Base-by-base conservation (phyloP, 306 rosid genomes). In the Prunus davidiana region DNA sequence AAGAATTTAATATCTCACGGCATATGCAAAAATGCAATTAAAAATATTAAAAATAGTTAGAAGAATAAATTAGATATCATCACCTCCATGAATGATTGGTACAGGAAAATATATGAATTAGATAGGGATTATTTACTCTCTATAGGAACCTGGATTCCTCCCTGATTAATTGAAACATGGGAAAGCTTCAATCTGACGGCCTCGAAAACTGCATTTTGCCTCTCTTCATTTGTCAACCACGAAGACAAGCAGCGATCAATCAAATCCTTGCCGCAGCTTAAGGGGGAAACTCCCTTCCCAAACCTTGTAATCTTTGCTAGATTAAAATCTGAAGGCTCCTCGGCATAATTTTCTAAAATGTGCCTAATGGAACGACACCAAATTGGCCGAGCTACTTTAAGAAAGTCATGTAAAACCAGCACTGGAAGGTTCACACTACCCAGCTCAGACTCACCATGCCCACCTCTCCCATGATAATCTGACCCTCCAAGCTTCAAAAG, bases 401-500 rank as follows among this genome's bases (percentile, higher is more conserved):
- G 98, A 69, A 95, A 95, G 28, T 95, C 97, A 4, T 79, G 78
- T 83, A 87, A 77, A 34, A 82, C 90, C 81, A 92, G 30, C 24
- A 88, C 95, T 0, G 98, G 97, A 84, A 95, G 97, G 83, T 89
- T 92, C 74, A 92, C 98, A 55, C 98, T 95, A 81, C 98, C 98
- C 68, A 95, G 82, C 61, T 85, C 93, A 45, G 96, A 89, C 85
- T 95, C 97, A 20, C 89, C 73, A 65, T 82, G 83, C 63, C 93
- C 97, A 43, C 98, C 97, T 88, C 82, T 89, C 18, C 93, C 98
- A 47, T 95, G 98, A 78, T 83, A 95, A 82, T 95, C 98, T 18
- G 98, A 88, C 28, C 98, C 98, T 81, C 98, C 98, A n/a, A 90
- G 77, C 90, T 95, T 95, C 71, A 95, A 68, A 78, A 95, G 98